Evolutionary conservation across 179 eudicot species (phyloP), one percentile per base, ranked within the genome.

Genomic region (Gypsophila paniculata): DNA sequence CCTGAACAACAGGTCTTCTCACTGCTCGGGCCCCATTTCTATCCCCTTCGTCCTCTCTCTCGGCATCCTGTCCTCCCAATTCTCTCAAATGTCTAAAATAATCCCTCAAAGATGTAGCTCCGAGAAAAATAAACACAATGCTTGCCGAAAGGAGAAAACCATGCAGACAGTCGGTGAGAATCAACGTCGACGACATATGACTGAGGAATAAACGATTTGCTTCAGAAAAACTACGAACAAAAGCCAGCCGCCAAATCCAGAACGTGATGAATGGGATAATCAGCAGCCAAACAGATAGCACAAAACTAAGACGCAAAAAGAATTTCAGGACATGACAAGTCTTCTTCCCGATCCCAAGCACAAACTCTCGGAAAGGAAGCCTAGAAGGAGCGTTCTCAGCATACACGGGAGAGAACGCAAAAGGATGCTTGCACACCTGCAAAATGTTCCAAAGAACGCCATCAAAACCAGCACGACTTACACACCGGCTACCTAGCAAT

Each of bases 91-190:
- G 99, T 70, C 94, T 85, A 77, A 94, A 89, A 81, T 94, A 94
- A 76, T 94, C 99, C 72, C 99, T 88, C 81, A 94, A 80, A 68
- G 99, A 94, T 65, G 99, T 91, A 49, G 96, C 99, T 36, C 97
- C 97, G 22, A 91, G 97, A 79, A 94, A 91, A 17, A 94, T 94
- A 77, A 91, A 94, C 59, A 94, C 99, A 49, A 94, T 94, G 85
- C 94, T 90, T n/a, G 99, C 99, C 22, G 99, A 94, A 70, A 94
- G 97, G 49, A 94, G 91, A 79, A 94, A 94, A 36, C 99, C 99
- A 77, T 94, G 99, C 61, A 94, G 86, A 78, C 97, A 94, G 78
- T 94, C 99, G 0, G 99, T 94, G 48, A 94, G 90, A 76, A 94
- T 73, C 73, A 82, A 83, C 18, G 95, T 82, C 14, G 88, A 83